phyloP scores from a whole-genome alignment of 768 basidiomycete species.

The Roridomyces roridus region DNA sequence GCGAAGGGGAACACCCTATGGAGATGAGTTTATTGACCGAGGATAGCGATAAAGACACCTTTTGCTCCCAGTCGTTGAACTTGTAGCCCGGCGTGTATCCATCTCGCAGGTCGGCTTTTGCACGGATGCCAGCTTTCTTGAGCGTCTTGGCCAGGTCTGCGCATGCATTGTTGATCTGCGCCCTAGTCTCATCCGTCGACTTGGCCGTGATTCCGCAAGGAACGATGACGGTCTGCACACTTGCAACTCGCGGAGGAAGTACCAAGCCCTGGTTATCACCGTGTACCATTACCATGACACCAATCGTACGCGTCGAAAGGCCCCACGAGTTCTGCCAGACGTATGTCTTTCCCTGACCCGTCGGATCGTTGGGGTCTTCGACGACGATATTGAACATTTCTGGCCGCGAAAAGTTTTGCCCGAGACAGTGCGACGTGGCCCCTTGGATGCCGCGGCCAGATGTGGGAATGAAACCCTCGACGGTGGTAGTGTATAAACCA shows the following conservation, averaged over 20 bases:
- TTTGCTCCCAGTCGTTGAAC: constrained; percentile 99
- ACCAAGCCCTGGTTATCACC: constrained; percentile 98
- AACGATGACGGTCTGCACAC: constrained; percentile 87
- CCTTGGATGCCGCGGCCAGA: constrained; percentile 98
- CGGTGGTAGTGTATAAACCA: constrained; percentile 95
- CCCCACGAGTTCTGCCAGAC: constrained; percentile 99
- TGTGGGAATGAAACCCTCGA: constrained; percentile 97
- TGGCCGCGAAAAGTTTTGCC: constrained; percentile 95
- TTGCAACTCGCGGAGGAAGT: constrained; percentile 96
- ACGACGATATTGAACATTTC: constrained; percentile 99
- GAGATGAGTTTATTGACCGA: constrained; percentile 3
- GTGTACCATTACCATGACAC: constrained; percentile 99
- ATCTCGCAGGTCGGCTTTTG: constrained; percentile 91
- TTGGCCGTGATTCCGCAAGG: constrained; percentile 95
- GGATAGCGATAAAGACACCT: constrained; percentile 53
- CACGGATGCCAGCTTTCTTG: constrained; percentile 75
- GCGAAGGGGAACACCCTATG: constrained; percentile 94
- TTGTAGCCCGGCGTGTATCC: constrained; percentile 99
- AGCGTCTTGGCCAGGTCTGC: constrained; percentile 78
- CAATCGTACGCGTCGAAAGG: constrained; percentile 92
- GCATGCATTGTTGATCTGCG: constrained; percentile 77
- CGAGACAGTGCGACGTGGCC: constrained; percentile 97
- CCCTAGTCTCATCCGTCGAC: constrained; percentile 70
- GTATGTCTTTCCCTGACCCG: constrained; percentile 70
- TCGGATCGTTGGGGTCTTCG: constrained; percentile 86